These are phyloP conservation scores for Aspergillus unguis DNA, from an alignment of 2,329 filamentous ascomycete genomes.

Conservation along the genomic window DNA sequence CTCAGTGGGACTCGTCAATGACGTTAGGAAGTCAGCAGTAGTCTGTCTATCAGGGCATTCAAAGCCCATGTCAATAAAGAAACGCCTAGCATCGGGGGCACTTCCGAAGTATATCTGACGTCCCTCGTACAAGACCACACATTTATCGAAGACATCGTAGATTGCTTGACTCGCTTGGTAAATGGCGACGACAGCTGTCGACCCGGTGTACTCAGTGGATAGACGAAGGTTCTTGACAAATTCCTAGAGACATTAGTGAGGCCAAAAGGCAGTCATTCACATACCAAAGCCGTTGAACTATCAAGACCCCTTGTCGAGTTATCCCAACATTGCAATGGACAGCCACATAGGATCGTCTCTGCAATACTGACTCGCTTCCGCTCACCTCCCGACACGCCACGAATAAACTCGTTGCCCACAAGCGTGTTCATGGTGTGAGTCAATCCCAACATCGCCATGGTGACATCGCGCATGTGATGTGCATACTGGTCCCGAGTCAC, in stretches of 20 bases:
- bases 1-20: conserved; percentile 62
- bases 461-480: conserved; percentile 47
- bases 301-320: conserved; percentile 50
- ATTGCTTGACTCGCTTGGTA: conserved; percentile 49
- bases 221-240: conserved; percentile 51
- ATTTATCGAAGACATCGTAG: conserved; percentile 65
- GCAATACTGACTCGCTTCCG: conserved; percentile 60
- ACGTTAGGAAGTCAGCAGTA: conserved; percentile 67
- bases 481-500: conserved; percentile 46
- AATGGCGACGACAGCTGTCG: conserved; percentile 51
- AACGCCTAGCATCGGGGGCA: conserved; percentile 56
- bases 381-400: conserved; percentile 59
- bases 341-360: conserved; percentile 48
- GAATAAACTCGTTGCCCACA: conserved; percentile 53
- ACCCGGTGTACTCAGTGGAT: conserved; percentile 47
- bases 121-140: conserved; percentile 67
- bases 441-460: conserved; percentile 54
- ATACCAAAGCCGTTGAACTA: conserved; percentile 49
- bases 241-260: conserved; percentile 26
- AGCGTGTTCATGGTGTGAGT: conserved; percentile 51
- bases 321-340: conserved; percentile 46
- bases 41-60: conserved; percentile 65
- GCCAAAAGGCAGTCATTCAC: neutral
- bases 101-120: conserved; percentile 72
- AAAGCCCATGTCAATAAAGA: conserved; percentile 68